Percentiles rank a stretch among this genome's conserved stretches.
Conservation (phyloP, 768 basidiomycete species). For the Suillus clintonianus region DNA sequence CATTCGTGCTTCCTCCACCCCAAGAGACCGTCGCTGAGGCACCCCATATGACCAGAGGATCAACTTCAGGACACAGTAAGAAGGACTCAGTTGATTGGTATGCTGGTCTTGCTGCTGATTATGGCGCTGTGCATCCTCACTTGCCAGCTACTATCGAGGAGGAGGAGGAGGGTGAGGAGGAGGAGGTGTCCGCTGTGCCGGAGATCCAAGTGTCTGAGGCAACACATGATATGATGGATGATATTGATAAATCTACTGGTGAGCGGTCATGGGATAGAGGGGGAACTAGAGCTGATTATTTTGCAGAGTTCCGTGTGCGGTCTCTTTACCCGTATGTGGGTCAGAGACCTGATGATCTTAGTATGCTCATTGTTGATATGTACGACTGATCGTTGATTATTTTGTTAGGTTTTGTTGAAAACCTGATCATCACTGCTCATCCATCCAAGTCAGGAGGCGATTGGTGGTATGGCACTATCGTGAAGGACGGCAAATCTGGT, state of each 20-base stretch:
- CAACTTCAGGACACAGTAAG: constrained; percentile 41
- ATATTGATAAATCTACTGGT: constrained; percentile 71
- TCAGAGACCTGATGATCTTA: constrained; percentile 85
- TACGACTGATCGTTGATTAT: not conserved
- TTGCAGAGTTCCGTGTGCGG: constrained; percentile 69
- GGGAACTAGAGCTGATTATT: constrained; percentile 6
- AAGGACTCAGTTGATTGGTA: constrained; percentile 92
- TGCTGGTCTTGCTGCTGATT: constrained; percentile 79
- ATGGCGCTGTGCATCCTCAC: constrained; percentile 36
- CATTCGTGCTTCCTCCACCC: constrained; percentile 18
- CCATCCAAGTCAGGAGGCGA: constrained; percentile 84
- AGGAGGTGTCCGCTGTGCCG: constrained; percentile 43
- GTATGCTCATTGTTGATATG: constrained; percentile 36
- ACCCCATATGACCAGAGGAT: constrained; percentile 14
- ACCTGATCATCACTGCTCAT: constrained; percentile 75
- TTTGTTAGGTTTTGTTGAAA: constrained; percentile 71
- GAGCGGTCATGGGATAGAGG: constrained; percentile 23
- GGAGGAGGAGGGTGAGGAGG: constrained; percentile 53
- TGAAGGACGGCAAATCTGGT: constrained; percentile 68
- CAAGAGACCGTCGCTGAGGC: constrained; percentile 18
- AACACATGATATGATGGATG: constrained; percentile 57
- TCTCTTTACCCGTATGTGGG: constrained; percentile 85
- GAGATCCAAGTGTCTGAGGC: constrained; percentile 58
- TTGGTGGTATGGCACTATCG: constrained; percentile 88
- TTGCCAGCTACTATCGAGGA: constrained; percentile 61